Evolutionary conservation across 2,329 filamentous ascomycete species (phyloP).

Genomic region (Gaeumannomyces sp.): DNA sequence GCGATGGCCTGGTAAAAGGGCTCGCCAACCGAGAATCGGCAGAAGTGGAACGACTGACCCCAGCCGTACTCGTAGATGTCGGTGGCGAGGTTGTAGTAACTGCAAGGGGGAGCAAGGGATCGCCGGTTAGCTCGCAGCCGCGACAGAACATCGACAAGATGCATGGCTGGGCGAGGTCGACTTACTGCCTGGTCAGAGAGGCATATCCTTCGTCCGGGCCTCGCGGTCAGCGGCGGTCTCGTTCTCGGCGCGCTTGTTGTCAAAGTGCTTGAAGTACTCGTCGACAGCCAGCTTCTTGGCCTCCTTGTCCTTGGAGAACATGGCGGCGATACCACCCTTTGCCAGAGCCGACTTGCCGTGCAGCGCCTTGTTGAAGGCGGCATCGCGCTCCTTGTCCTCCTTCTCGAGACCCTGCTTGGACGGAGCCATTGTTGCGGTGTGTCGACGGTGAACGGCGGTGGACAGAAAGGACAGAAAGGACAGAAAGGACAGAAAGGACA

Average conservation of each 20-base stretch:
- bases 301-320: slow-evolving; percentile 70
- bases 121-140: neutral
- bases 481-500: neutral
- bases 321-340: slow-evolving; percentile 69
- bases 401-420: slow-evolving; percentile 52
- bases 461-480: neutral
- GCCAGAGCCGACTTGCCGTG: slow-evolving; percentile 67
- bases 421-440: slow-evolving; percentile 9
- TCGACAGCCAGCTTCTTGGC: slow-evolving; percentile 59
- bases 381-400: slow-evolving; percentile 81
- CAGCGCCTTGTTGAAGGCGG: slow-evolving; percentile 82
- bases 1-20: slow-evolving; percentile 86
- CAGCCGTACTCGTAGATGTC: slow-evolving; percentile 96
- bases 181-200: slow-evolving; percentile 84
- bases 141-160: neutral
- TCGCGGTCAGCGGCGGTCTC: slow-evolving; percentile 82
- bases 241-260: slow-evolving; percentile 63
- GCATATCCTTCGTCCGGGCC: slow-evolving; percentile 85
- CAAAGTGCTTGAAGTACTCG: slow-evolving; percentile 85
- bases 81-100: slow-evolving; percentile 96
- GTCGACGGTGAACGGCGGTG: neutral
- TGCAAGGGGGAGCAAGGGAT: slow-evolving; percentile 24
- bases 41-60: slow-evolving; percentile 97
- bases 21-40: slow-evolving; percentile 82
- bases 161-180: slow-evolving; percentile 16